Base-by-base conservation (phyloP, 2,329 filamentous ascomycete species). In the Fusarium floridanum region DNA sequence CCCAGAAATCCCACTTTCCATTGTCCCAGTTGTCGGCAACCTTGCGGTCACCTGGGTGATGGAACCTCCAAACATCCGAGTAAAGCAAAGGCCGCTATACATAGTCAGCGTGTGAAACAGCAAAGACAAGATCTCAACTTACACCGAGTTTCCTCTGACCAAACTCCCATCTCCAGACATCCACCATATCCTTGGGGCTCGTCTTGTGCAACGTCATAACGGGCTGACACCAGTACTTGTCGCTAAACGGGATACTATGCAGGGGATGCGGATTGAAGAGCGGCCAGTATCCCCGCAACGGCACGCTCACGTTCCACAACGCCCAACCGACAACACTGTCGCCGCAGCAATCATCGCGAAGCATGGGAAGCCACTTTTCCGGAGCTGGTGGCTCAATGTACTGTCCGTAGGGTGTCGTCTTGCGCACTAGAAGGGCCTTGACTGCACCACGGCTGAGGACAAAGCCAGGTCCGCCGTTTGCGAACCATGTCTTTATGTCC, bases 311-410 rank as follows among this genome's bases (percentile, higher is more conserved):
- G 45, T 86, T 82, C 70, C 82, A 83, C 53, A 89, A 73, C 6
- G 83, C 84, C 80, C 83, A 87, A 4, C 87, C 88, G 5, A 89
- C 78, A 8, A 89, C 83, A 45, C 86, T 87, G 64, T 89, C 88
- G 7, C 88, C 88, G 60, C 87, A 88, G 77, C 86, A 89, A 67
- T 91, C 88, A 14, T 82, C 74, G 34, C 81, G 80, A 24, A 87
- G 80, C 39, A 84, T 70, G 7, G 83, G 79, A 55, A 85, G 80
- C 81, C 84, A 87, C 68, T 81, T 82, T 64, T 83, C 77, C 37
- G 78, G 82, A 43, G 82, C 70, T n/a, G 84, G 78, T 2, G 81
- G 78, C 8, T 86, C 84, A 10, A 80, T 71, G 60, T 83, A 86
- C 61, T 85, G 81, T 2, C 84, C 83, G 57, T 78, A 73, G 6